Conservation (phyloP, 2,329 filamentous ascomycete species). For the Dactylellina drechsleri region DNA sequence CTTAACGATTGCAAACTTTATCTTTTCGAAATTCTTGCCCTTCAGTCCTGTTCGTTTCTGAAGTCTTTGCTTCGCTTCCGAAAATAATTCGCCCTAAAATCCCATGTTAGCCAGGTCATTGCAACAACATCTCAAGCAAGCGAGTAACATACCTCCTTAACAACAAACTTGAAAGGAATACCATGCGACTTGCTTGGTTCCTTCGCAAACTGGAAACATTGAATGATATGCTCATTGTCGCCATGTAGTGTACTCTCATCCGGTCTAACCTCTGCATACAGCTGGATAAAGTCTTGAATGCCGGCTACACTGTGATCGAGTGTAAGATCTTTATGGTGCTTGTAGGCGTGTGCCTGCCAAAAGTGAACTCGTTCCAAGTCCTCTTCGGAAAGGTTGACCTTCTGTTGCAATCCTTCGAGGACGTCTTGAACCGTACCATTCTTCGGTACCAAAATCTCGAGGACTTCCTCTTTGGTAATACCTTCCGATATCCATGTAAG, state of each 20-base stretch:
- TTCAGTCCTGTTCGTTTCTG: constrained; percentile 93
- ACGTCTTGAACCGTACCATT: constrained; percentile 83
- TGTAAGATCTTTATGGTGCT: constrained; percentile 81
- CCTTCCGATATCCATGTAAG: constrained; percentile 88
- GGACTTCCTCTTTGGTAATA: constrained; percentile 84
- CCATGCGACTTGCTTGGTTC: constrained; percentile 86
- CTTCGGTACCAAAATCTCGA: constrained; percentile 87
- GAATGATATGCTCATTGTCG: constrained; percentile 74
- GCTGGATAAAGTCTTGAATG: constrained; percentile 83
- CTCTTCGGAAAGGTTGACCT: constrained; percentile 81
- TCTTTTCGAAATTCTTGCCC: constrained; percentile 98
- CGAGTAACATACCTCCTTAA: constrained; percentile 77
- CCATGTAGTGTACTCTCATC: constrained; percentile 73
- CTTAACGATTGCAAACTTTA: constrained; percentile 88
- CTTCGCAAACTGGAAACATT: constrained; percentile 90
- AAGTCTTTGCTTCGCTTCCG: constrained; percentile 91
- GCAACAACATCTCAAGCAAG: not conserved
- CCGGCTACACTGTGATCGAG: constrained; percentile 78
- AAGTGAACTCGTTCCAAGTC: constrained; percentile 77
- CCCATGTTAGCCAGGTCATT: constrained; percentile 10
- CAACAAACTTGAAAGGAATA: constrained; percentile 87
- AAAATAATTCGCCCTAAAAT: constrained; percentile 79
- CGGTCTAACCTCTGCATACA: constrained; percentile 84
- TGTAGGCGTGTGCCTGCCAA: constrained; percentile 83
- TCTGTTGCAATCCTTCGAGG: constrained; percentile 78